Base-by-base conservation (phyloP, 2,329 filamentous ascomycete species). In the Fusarium sp. region DNA sequence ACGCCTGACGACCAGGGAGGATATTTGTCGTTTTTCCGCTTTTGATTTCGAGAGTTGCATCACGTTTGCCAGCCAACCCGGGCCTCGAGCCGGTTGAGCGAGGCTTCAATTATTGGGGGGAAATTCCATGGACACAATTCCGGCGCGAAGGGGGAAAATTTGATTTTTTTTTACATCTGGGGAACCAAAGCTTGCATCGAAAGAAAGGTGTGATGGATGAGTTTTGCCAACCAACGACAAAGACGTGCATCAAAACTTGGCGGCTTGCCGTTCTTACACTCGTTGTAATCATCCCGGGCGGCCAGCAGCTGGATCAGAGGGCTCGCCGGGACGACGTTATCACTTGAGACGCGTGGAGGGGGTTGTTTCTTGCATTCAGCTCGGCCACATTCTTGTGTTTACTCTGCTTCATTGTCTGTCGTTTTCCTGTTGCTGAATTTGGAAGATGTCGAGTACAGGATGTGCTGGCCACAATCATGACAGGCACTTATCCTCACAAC, bases 221-320 rank as follows among this genome's bases (percentile, higher is more conserved):
- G 77, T 75, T 52, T 79, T 71, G 70, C 67, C 69, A 67, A 74
- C 67, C 69, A 67, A 74, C 74, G 74, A 80, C 78, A 74, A 77
- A 61, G 71, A 78, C 72, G 72, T 71, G 71, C 60, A 73, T 64
- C 68, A 48, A 75, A 67, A 65, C 35, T 70, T 76, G 79, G 79
- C 69, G 73, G 82, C 80, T 81, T 84, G 80, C 79, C 76, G 77
- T 86, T 86, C 83, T 85, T 87, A 88, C 86, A 81, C 83, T 87
- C 86, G 84, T 89, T 88, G 84, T 87, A 87, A 86, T 87, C 82
- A 72, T 79, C 79, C 79, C 77, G 74, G 79, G 81, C 79, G 77
- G 81, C 78, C 80, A 80, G 80, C 75, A 81, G 79, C 84, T 81
- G 83, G 77, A 80, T 80, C 79, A 68, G 67, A 80, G 78, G 73